These are phyloP conservation scores for Pseudoturritis turrita DNA, from an alignment of 345 rosid species.

Conservation along the genomic window DNA sequence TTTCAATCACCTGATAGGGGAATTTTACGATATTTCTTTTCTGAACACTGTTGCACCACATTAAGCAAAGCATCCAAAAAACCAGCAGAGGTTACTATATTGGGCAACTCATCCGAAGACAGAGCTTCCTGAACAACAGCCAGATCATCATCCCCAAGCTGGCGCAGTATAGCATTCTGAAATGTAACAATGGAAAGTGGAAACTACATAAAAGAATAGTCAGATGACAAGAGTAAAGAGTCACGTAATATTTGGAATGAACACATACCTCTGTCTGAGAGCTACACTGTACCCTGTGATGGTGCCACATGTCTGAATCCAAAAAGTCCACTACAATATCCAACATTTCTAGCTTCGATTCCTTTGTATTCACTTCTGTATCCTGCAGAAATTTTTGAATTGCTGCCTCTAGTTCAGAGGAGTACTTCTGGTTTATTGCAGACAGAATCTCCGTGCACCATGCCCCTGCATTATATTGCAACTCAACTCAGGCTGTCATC, in stretches of 20 bases:
- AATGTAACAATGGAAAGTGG: conserved; percentile 45
- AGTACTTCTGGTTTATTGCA: conserved; percentile 59
- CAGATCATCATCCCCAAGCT: conserved; percentile 77
- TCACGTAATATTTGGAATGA: background rate
- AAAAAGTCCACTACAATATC: conserved; percentile 57
- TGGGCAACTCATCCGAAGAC: conserved; percentile 55
- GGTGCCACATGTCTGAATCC: conserved; percentile 76
- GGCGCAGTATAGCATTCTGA: conserved; percentile 64
- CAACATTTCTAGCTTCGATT: conserved; percentile 45
- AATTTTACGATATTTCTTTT: too few relatives aligned
- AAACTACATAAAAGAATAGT: background rate
- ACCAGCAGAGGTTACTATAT: conserved; percentile 43
- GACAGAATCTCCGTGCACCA: conserved; percentile 65
- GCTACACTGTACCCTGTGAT: conserved; percentile 74
- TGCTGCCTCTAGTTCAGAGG: conserved; percentile 53
- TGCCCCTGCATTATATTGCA: conserved; percentile 43
- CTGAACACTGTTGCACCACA: conserved; percentile 55
- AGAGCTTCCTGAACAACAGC: conserved; percentile 70
- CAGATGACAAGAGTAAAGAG: conserved; percentile 4
- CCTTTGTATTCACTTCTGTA: conserved; percentile 45
- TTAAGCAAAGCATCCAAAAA: conserved; percentile 52
- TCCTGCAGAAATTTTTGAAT: conserved; percentile 57
- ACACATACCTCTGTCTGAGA: conserved; percentile 58
- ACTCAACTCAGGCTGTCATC: background rate
- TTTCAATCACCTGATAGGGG: conserved; percentile 48